Percentiles rank a stretch among this genome's conserved stretches.
Conservation (phyloP, 495 filamentous ascomycete genomes). For the Daldinia loculata region DNA sequence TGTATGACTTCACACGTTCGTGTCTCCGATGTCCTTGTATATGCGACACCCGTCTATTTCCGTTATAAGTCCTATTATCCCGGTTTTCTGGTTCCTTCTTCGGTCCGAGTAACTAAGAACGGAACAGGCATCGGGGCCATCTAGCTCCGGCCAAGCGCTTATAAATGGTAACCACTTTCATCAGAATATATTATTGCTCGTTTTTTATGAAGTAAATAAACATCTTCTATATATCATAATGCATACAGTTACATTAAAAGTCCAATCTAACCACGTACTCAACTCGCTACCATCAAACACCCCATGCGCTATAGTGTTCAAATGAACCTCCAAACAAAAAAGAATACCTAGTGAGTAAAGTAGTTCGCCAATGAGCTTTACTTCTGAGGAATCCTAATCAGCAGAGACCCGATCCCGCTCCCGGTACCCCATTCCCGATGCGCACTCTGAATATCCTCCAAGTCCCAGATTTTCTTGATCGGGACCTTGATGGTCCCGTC, state of each 20-base stretch:
- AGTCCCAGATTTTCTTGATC: constrained; percentile 52
- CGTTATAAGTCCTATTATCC: not conserved
- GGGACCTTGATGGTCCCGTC: constrained; percentile 50
- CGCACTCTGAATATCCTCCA: constrained; percentile 54
- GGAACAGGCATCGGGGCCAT: not conserved
- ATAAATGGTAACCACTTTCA: not conserved
- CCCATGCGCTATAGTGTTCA: not conserved
- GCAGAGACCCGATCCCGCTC: constrained; percentile 48
- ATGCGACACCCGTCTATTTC: not conserved
- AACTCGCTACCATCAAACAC: not conserved
- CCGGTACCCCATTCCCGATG: constrained; percentile 51
- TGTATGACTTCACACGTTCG: too few relatives aligned
- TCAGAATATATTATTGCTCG: too few relatives aligned
- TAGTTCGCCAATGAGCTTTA: not conserved
- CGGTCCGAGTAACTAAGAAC: not conserved
- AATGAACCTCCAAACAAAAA: not conserved
- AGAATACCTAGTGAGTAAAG: not conserved
- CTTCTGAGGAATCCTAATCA: constrained; percentile 46
- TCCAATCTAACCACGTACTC: not conserved
- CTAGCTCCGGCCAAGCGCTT: not conserved
- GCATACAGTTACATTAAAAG: not conserved
- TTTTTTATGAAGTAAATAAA: too few relatives aligned
- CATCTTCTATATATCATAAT: too few relatives aligned
- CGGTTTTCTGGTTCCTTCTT: not conserved
- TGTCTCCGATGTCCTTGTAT: too few relatives aligned